Base-by-base conservation (phyloP, 1,284 basidiomycete species). In the Entoloma clypeatum region DNA sequence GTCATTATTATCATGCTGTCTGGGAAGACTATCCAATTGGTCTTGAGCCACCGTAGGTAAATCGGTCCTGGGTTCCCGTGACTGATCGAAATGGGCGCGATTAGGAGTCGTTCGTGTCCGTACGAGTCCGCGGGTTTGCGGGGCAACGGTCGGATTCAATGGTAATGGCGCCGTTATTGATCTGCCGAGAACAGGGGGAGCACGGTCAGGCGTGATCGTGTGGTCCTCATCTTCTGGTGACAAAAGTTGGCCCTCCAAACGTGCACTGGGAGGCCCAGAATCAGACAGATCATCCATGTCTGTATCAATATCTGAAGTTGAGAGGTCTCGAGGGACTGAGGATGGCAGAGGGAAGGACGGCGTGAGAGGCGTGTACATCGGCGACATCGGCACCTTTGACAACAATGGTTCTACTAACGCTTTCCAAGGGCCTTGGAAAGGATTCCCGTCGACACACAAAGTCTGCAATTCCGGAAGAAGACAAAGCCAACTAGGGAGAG, bases 401-500 rank as follows among this genome's bases (percentile, higher is more conserved):
- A 88, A 67, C 33, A 90, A 64, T 3, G 92, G 92, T 44, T 87
- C 85, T 18, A 96, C 82, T 41, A 99, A 73, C 22, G 85, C 81
- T 56, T 81, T 79, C 92, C 94, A 97, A 3, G 92, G 86, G 3
- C 87, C 85, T 49, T 89, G 83, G 64, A 98, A 96, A 6, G 91
- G 87, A 61, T 99, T 99, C 22, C 85, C 88, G 53, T 98, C 95
- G 21, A 99, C 79, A 49, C 86, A 84, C 2, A 99, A 72, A 4
- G 84, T 86, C 61, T 95, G 90, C 35, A 99, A 74, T 27, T 79
- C 77, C 13, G 79, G 74, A 22, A 99, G 73, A 23, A 88, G 77
- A 60, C 89, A 91, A 30, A 99, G 72, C 95, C 96, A 99, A 47
- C 86, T 81, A 3, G 95, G 95, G 21, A 99, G 73, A n/a, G 84